Evolutionary conservation across 768 basidiomycete genomes (phyloP).

Genomic region (Xerocomus spinulosus): DNA sequence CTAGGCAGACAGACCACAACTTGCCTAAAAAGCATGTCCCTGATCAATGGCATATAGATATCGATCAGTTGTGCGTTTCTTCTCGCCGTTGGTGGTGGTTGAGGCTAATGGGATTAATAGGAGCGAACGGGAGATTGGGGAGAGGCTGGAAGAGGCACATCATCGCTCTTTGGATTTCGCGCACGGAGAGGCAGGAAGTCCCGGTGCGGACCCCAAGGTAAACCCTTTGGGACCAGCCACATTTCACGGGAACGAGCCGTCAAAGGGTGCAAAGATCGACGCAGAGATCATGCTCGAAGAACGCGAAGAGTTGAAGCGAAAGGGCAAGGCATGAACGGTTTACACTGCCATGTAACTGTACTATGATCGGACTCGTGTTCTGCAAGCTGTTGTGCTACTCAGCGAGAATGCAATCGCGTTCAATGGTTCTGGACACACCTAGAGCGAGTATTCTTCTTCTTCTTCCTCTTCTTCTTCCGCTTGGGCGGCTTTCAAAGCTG

Average conservation of each 20-base stretch:
- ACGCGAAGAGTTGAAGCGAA: constrained; percentile 41
- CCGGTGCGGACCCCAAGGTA: constrained; percentile 28
- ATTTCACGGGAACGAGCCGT: constrained; percentile 55
- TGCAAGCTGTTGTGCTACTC: no score
- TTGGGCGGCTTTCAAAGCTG: constrained; percentile 36
- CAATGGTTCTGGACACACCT: no score
- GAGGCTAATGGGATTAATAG: constrained; percentile 20
- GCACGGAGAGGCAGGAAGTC: constrained; percentile 26
- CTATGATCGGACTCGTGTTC: background rate
- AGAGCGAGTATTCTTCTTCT: constrained; percentile 27
- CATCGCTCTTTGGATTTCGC: constrained; percentile 26
- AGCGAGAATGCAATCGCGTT: background rate
- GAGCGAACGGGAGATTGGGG: constrained; percentile 41
- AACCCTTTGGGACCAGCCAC: constrained; percentile 48
- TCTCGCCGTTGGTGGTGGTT: background rate
- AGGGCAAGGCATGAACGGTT: constrained; percentile 33
- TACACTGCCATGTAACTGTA: background rate
- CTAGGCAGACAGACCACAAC: constrained; percentile 20
- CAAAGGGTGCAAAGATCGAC: constrained; percentile 55
- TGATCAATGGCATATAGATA: constrained; percentile 35
- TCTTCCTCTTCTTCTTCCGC: constrained; percentile 48
- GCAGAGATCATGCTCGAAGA: constrained; percentile 52
- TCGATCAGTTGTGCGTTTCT: constrained; percentile 25
- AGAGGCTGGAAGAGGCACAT: constrained; percentile 34
- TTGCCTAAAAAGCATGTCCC: constrained; percentile 28